Percentiles rank a stretch among this genome's conserved stretches.
These are phyloP conservation scores for Tetrapisispora phaffii DNA, from an alignment of 805 yeast species.

Conservation along the genomic window DNA sequence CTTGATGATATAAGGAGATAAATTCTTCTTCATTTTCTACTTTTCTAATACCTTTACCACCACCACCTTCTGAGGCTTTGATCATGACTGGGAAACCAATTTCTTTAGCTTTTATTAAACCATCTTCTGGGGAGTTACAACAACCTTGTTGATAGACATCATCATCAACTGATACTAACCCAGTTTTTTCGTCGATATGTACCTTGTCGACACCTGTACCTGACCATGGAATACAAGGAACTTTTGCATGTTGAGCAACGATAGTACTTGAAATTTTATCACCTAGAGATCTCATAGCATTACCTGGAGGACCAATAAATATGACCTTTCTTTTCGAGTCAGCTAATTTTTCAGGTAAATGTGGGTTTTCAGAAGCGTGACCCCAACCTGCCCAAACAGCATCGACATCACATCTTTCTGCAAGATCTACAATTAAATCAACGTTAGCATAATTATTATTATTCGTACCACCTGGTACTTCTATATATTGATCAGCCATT, in stretches of 20 bases:
- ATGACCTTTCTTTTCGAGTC: conserved; percentile 83
- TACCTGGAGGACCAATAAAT: conserved; percentile 98
- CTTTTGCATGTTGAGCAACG: conserved; percentile 97
- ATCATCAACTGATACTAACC: conserved; percentile 82
- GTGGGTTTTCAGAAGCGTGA: conserved; percentile 98
- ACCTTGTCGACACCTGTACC: conserved; percentile 95
- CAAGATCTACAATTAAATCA: conserved; percentile 90
- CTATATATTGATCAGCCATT: conserved; percentile 98
- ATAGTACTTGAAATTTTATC: conserved; percentile 96
- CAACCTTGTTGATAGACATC: conserved; percentile 82
- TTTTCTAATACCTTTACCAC: conserved; percentile 99
- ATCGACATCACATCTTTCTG: conserved; percentile 91
- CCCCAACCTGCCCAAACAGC: conserved; percentile 99
- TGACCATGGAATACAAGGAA: conserved; percentile 99
- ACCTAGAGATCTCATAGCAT: conserved; percentile 99
- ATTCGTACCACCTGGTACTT: conserved; percentile 98
- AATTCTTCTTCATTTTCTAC: conserved; percentile 81
- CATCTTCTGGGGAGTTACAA: conserved; percentile 78
- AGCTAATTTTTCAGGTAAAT: conserved; percentile 86
- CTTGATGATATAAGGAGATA: conserved; percentile 71
- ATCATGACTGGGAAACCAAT: conserved; percentile 99
- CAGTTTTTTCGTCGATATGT: conserved; percentile 51
- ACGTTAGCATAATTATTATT: conserved; percentile 98
- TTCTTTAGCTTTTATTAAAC: conserved; percentile 68
- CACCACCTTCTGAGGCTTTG: conserved; percentile 99